phyloP scores from a whole-genome alignment of 352 stramenopile genomes.

The Pythium brachiatum region DNA sequence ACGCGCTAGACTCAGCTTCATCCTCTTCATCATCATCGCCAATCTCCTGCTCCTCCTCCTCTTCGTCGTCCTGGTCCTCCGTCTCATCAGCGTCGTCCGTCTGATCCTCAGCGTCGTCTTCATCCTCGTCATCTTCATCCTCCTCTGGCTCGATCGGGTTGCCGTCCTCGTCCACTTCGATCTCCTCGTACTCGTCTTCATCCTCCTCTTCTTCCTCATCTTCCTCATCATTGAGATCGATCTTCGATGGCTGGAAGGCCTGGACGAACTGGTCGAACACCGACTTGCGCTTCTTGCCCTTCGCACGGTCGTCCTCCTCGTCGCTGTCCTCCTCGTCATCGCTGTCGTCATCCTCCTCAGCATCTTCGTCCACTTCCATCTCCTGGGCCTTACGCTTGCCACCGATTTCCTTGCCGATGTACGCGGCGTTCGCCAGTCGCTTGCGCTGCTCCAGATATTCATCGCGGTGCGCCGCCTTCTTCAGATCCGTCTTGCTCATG shows the following conservation, averaged over 20 bases:
- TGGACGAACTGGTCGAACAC: slow-evolving; percentile 79
- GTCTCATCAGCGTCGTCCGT: slow-evolving; percentile 14
- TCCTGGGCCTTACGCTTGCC: slow-evolving; percentile 5
- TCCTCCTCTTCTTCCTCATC: slow-evolving; percentile 44
- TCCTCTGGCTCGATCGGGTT: slow-evolving; percentile 34
- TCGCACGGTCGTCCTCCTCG: slow-evolving; percentile 26
- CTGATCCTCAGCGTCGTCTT: slow-evolving; percentile 19
- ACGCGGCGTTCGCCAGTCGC: slow-evolving; percentile 40
- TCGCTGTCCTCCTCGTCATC: slow-evolving; percentile 23
- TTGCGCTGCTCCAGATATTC: slow-evolving; percentile 34
- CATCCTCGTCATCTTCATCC: slow-evolving; percentile 39
- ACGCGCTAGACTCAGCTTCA: slow-evolving; percentile 24
- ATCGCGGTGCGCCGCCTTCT: slow-evolving; percentile 48
- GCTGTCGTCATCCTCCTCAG: slow-evolving; percentile 12
- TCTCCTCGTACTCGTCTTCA: slow-evolving; percentile 43
- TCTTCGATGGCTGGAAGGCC: slow-evolving; percentile 43
- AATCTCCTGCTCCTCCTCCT: slow-evolving; percentile 17
- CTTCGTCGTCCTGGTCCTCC: slow-evolving; percentile 9
- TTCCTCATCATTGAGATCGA: slow-evolving; percentile 17
- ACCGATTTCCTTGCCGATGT: slow-evolving; percentile 26
- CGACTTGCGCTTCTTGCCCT: slow-evolving; percentile 30
- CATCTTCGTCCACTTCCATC: slow-evolving; percentile 24
- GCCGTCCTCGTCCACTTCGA: slow-evolving; percentile 39
- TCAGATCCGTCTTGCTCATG: slow-evolving; percentile 37
- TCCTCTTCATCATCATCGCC: slow-evolving; percentile 11